A percentile compares a stretch with the other conserved stretches of the same genome.
Evolutionary conservation across 2,329 filamentous ascomycete species (phyloP).

Genomic region (Arthrinium phaeospermum): DNA sequence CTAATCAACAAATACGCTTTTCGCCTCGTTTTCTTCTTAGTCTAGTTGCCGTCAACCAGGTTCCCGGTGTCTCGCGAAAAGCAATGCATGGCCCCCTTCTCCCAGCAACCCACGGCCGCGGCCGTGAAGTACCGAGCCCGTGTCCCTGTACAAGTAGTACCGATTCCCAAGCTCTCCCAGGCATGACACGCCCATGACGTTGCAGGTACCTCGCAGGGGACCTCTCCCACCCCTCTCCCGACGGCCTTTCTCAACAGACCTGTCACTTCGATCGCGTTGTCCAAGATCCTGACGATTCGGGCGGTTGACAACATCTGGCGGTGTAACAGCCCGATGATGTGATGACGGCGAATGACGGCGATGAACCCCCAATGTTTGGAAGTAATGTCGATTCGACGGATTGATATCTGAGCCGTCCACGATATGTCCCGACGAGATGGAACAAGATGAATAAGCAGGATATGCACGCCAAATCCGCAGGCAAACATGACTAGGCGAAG

Average conservation of each 20-base stretch:
- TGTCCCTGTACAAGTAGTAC: background rate
- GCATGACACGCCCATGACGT: background rate
- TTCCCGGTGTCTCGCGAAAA: conserved; percentile 12
- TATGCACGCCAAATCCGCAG: background rate
- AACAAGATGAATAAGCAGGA: background rate
- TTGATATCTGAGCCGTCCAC: background rate
- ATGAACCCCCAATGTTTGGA: too few species aligned
- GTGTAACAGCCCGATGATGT: background rate
- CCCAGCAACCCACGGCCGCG: background rate
- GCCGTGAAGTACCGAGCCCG: background rate
- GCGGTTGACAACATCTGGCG: background rate
- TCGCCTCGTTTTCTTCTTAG: too few species aligned
- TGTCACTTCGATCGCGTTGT: background rate
- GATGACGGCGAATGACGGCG: background rate
- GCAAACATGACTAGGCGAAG: too few species aligned
- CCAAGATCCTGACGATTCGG: background rate
- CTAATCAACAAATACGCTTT: background rate
- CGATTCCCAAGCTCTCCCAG: background rate
- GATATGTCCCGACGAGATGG: background rate
- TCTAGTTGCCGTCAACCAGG: background rate
- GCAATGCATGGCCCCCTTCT: background rate
- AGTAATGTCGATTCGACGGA: background rate
- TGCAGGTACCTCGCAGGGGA: background rate
- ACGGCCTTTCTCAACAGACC: background rate
- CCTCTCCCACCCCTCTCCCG: background rate